Percentiles rank a stretch among this genome's conserved stretches.
These are phyloP conservation scores for Pseudogymnoascus sp. DNA, from an alignment of 2,329 filamentous ascomycete genomes.

Conservation along the genomic window DNA sequence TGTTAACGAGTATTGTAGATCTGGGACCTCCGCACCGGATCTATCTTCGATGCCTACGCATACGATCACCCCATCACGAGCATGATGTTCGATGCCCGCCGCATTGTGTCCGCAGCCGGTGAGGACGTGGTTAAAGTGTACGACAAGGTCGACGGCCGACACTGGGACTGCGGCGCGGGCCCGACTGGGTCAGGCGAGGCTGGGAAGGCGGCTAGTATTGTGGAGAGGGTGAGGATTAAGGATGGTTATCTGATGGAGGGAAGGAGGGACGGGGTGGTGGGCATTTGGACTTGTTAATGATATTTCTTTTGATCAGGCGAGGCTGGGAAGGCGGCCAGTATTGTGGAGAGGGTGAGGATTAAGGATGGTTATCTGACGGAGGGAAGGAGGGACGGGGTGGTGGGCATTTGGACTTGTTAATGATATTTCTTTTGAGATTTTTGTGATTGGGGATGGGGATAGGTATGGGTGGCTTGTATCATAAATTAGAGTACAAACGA, in stretches of 20 bases:
- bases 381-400: slow-evolving; percentile 75
- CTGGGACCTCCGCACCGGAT: slow-evolving; percentile 94
- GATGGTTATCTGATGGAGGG: slow-evolving; percentile 94
- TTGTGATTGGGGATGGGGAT: not conserved
- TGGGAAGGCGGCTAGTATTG: slow-evolving; percentile 54
- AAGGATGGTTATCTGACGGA: slow-evolving; percentile 92
- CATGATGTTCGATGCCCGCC: slow-evolving; percentile 92
- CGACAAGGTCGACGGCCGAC: slow-evolving; percentile 89
- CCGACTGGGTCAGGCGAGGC: slow-evolving; percentile 56
- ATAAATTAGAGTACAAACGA: not conserved
- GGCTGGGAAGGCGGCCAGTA: slow-evolving; percentile 48
- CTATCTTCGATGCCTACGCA: slow-evolving; percentile 90
- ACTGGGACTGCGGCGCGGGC: slow-evolving; percentile 93
- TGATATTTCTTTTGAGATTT: not conserved
- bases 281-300: slow-evolving; percentile 72
- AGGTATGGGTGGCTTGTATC: not conserved
- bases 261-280: slow-evolving; percentile 76
- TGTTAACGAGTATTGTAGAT: slow-evolving; percentile 52
- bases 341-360: slow-evolving; percentile 79
- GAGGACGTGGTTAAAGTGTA: slow-evolving; percentile 96
- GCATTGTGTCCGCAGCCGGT: slow-evolving; percentile 83
- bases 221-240: slow-evolving; percentile 82
- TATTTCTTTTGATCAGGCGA: slow-evolving; percentile 40
- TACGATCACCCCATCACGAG: slow-evolving; percentile 87
- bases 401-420: slow-evolving; percentile 83